Evolutionary conservation across 805 yeast species (phyloP).

Genomic region (Metschnikowia drakensbergensis): DNA sequence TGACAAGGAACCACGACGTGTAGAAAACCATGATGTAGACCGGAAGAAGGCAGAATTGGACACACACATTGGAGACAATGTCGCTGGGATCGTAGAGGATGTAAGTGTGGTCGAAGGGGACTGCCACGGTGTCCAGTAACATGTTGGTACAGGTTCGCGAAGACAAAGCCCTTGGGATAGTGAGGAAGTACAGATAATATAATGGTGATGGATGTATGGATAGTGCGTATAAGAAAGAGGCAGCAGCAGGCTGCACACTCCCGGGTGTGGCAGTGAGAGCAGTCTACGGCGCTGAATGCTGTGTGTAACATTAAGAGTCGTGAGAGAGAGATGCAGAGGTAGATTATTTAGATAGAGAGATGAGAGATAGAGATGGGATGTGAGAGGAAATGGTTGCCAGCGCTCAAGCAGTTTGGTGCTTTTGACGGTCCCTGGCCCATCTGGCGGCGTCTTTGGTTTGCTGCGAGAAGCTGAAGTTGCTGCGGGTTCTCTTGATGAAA

Average conservation of each 20-base stretch:
- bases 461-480: constrained; percentile 56
- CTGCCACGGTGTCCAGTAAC: constrained; percentile 17
- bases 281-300: not conserved
- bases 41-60: constrained; percentile 76
- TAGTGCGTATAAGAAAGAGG: too few species aligned
- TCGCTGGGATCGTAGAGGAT: constrained; percentile 73
- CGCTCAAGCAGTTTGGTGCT: constrained; percentile 29
- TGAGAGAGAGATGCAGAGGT: constrained; percentile 5
- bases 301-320: constrained; percentile 4
- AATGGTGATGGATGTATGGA: not conserved
- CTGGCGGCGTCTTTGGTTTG: constrained; percentile 86
- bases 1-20: constrained; percentile 74
- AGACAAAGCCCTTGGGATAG: not conserved
- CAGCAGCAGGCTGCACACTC: too few species aligned
- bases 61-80: constrained; percentile 54
- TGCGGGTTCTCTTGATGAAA: constrained; percentile 69
- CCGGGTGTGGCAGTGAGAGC: too few species aligned
- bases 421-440: constrained; percentile 93
- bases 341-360: not conserved
- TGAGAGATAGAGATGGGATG: constrained; percentile 3
- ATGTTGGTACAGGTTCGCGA: not conserved
- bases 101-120: constrained; percentile 84
- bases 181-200: not conserved
- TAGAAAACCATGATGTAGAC: constrained; percentile 73
- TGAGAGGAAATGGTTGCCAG: constrained; percentile 8